Evolutionary conservation across 2,329 filamentous ascomycete genomes (phyloP).

Genomic region (Colletotrichum tanaceti): DNA sequence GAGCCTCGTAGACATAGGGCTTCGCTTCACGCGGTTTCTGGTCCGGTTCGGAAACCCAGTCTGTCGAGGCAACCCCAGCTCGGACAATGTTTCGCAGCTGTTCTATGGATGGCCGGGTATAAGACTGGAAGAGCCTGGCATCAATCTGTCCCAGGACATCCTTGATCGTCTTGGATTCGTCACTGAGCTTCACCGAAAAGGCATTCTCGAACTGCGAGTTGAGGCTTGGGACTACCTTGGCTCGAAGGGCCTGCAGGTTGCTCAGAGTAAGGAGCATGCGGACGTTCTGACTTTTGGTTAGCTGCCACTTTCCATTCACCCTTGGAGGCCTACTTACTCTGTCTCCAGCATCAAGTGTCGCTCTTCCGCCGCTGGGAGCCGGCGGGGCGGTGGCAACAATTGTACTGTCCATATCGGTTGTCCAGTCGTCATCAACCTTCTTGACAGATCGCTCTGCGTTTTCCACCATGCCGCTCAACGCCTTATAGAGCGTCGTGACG

Average conservation of each 20-base stretch:
- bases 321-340: constrained; percentile 57
- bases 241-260: constrained; percentile 86
- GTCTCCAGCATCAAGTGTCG: constrained; percentile 66
- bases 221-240: constrained; percentile 86
- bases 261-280: constrained; percentile 94
- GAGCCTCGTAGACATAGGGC: constrained; percentile 88
- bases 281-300: constrained; percentile 71
- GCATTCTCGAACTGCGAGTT: constrained; percentile 92
- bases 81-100: constrained; percentile 77
- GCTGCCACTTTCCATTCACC: not conserved
- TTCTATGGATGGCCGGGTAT: constrained; percentile 81
- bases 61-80: constrained; percentile 74
- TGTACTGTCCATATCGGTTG: constrained; percentile 58
- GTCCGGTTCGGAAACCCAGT: constrained; percentile 73
- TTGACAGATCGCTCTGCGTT: constrained; percentile 84
- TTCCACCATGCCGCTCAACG: constrained; percentile 94
- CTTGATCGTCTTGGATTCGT: constrained; percentile 90
- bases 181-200: constrained; percentile 93
- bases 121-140: constrained; percentile 88
- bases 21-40: constrained; percentile 78
- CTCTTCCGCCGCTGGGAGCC: constrained; percentile 55
- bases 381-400: constrained; percentile 50
- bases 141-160: constrained; percentile 94
- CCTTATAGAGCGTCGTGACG: constrained; percentile 92
- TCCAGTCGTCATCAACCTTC: constrained; percentile 73